A percentile compares a stretch with the other conserved stretches of the same genome.
Conservation (phyloP, 805 yeast genomes). For the Debaryomyces castellii region DNA sequence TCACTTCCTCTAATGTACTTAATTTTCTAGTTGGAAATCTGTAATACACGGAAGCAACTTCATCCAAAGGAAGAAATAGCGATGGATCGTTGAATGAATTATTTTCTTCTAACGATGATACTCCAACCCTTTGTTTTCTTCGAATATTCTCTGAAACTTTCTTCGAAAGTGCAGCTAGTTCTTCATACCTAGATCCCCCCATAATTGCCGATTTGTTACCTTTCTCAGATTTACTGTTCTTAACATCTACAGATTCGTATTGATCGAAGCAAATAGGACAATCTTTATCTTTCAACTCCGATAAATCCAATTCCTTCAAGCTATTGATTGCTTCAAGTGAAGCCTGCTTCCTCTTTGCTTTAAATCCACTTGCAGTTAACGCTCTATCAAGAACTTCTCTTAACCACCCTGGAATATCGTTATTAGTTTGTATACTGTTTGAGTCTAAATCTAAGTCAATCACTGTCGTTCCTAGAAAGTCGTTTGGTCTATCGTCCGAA, state of each 20-base stretch:
- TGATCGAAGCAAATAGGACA: constrained; percentile 45
- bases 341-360: constrained; percentile 25
- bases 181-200: background rate
- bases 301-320: constrained; percentile 21
- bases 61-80: constrained; percentile 31
- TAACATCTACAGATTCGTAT: constrained; percentile 18
- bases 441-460: constrained; percentile 20
- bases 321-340: constrained; percentile 40
- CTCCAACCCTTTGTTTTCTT: background rate
- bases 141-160: constrained; percentile 2
- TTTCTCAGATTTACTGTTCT: constrained; percentile 1
- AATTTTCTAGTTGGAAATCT: constrained; percentile 29
- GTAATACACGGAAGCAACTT: constrained; percentile 19
- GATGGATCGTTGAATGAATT: constrained; percentile 29
- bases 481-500: constrained; percentile 7
- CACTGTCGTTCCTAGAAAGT: constrained; percentile 13
- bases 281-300: constrained; percentile 15
- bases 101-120: constrained; percentile 9
- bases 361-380: constrained; percentile 27
- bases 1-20: constrained; percentile 14
- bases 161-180: constrained; percentile 4
- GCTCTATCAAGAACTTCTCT: constrained; percentile 35
- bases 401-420: constrained; percentile 31
- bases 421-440: constrained; percentile 8
- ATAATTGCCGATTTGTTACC: background rate